A percentile compares a stretch with the other conserved stretches of the same genome.
Conservation (phyloP, 2,329 filamentous ascomycete species). For the Pseudogymnoascus sp. region DNA sequence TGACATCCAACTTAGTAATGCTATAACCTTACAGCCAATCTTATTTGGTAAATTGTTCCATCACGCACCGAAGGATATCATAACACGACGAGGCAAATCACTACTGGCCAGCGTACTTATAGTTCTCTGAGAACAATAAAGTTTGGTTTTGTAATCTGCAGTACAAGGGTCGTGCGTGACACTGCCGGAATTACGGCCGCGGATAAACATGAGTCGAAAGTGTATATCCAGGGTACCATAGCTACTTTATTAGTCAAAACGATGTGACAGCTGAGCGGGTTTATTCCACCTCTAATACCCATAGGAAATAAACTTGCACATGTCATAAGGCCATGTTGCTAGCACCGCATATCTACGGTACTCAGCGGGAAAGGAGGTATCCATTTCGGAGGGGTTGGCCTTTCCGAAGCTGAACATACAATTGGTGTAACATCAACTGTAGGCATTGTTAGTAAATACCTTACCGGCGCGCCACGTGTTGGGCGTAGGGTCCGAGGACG, state of each 20-base stretch:
- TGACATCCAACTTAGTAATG: background rate
- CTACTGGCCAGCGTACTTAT: background rate
- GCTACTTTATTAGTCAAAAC: background rate
- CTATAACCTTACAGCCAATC: background rate
- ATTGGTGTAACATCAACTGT: background rate
- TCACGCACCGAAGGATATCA: background rate
- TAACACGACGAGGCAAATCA: background rate
- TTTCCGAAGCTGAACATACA: background rate
- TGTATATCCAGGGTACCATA: background rate
- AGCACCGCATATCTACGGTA: background rate
- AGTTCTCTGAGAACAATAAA: background rate
- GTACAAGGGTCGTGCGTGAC: background rate
- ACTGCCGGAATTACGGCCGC: background rate
- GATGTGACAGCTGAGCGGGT: background rate
- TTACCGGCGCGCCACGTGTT: too few relatives aligned
- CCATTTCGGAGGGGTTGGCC: conserved; percentile 8
- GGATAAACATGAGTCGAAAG: background rate
- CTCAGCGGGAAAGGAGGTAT: background rate
- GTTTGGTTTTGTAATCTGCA: background rate
- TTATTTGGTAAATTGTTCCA: background rate
- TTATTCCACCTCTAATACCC: conserved; percentile 12
- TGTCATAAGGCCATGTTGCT: background rate
- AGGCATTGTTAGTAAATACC: background rate
- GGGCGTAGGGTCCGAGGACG: too few relatives aligned
- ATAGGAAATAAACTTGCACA: background rate